Conservation (phyloP, 192 early-diverging fungal genomes). For the Pilaira anomala region DNA sequence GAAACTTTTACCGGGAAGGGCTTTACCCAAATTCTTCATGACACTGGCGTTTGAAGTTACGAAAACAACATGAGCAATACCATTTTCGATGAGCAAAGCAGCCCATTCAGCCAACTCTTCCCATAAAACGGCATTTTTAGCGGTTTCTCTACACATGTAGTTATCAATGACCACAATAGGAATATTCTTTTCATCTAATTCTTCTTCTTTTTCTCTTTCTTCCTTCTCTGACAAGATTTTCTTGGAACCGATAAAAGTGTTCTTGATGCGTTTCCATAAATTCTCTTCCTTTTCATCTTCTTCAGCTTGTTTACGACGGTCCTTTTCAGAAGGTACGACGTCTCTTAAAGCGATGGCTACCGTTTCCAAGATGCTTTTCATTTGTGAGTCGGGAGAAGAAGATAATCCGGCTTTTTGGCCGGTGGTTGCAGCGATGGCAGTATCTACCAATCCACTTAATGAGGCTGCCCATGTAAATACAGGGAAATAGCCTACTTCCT, state of each 20-base stretch:
- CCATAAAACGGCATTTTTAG: slow-evolving; percentile 59
- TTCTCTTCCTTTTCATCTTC: slow-evolving; percentile 10
- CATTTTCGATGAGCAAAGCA: slow-evolving; percentile 72
- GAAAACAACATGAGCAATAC: slow-evolving; percentile 89
- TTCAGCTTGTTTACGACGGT: neutral
- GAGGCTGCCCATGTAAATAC: slow-evolving; percentile 78
- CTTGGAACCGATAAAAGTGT: neutral
- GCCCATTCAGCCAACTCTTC: slow-evolving; percentile 84
- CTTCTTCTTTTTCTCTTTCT: slow-evolving; percentile 21
- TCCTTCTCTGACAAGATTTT: slow-evolving; percentile 11
- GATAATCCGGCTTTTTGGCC: slow-evolving; percentile 86
- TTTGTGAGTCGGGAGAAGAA: slow-evolving; percentile 78
- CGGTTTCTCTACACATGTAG: slow-evolving; percentile 73
- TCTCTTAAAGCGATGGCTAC: slow-evolving; percentile 71
- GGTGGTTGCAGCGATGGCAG: slow-evolving; percentile 81
- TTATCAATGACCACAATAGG: slow-evolving; percentile 91
- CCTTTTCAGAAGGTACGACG: slow-evolving; percentile 36
- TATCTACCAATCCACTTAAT: slow-evolving; percentile 73
- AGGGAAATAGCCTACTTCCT: slow-evolving; percentile 90
- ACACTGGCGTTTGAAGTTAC: slow-evolving; percentile 70
- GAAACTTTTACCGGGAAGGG: slow-evolving; percentile 66
- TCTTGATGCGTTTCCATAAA: neutral
- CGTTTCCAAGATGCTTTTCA: slow-evolving; percentile 81
- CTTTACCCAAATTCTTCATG: slow-evolving; percentile 68
- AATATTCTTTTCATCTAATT: slow-evolving; percentile 49